These are phyloP conservation scores for Rhipidocladum racemiflorum DNA, from an alignment of 176 grass and related monocot species.

Conservation along the genomic window DNA sequence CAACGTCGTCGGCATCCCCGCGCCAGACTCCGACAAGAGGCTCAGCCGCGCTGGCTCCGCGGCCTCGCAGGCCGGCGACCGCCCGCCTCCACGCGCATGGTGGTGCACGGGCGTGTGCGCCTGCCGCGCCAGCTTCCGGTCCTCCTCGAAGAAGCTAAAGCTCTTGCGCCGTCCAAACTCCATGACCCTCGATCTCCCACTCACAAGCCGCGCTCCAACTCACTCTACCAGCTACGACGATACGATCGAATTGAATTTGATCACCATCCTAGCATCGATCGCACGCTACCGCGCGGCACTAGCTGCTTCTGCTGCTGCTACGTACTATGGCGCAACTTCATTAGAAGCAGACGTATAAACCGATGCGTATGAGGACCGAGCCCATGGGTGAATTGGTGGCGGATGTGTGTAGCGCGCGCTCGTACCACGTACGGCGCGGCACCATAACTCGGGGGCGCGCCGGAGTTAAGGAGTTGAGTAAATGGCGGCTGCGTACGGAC, in stretches of 20 bases:
- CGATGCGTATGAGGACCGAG: background rate
- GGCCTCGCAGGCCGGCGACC: constrained; percentile 22
- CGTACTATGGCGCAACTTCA: constrained; percentile 8
- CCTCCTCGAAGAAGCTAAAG: constrained; percentile 65
- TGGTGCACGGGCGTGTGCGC: constrained; percentile 42
- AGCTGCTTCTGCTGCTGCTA: background rate
- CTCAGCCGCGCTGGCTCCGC: constrained; percentile 38
- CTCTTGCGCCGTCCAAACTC: constrained; percentile 56
- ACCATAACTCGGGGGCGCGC: constrained; percentile 12
- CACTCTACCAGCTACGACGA: constrained; percentile 18
- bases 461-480: constrained; percentile 16
- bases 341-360: background rate
- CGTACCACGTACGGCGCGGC: constrained; percentile 30
- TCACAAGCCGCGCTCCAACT: background rate
- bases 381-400: background rate
- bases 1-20: background rate
- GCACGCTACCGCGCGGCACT: background rate
- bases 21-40: constrained; percentile 34
- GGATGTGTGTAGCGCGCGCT: background rate
- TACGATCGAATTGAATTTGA: constrained; percentile 20
- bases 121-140: constrained; percentile 23
- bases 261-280: constrained; percentile 15
- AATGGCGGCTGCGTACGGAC: constrained; percentile 26
- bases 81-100: constrained; percentile 20
- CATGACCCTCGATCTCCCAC: constrained; percentile 13